These are phyloP conservation scores for Vitis hybrid DNA, from an alignment of 177 flowering plant species.

Conservation along the genomic window DNA sequence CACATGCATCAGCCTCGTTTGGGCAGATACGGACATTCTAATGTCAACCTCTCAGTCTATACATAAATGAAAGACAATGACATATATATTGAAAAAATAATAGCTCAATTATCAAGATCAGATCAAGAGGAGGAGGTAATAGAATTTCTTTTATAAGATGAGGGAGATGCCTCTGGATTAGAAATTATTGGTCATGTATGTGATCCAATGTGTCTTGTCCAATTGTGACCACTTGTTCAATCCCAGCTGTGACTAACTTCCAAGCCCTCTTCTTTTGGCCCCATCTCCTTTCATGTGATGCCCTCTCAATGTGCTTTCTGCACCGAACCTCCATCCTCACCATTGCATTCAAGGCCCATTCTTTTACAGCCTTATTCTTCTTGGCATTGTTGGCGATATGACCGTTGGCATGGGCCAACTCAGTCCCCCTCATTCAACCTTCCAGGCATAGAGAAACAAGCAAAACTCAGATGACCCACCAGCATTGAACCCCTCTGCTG, in stretches of 20 bases:
- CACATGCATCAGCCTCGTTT: constrained; percentile 16
- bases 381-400: not conserved
- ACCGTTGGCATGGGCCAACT: not conserved
- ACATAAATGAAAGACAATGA: not conserved
- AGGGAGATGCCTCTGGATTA: constrained; percentile 32
- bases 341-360: constrained; percentile 15
- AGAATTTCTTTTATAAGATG: not conserved
- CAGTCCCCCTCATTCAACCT: constrained; percentile 45
- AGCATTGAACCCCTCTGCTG: constrained; percentile 35
- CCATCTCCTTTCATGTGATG: constrained; percentile 24
- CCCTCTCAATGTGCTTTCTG: constrained; percentile 11
- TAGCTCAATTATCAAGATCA: constrained; percentile 39
- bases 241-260: constrained; percentile 42
- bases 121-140: constrained; percentile 25
- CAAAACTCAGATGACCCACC: constrained; percentile 64
- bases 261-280: constrained; percentile 12
- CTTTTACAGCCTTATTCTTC: constrained; percentile 6
- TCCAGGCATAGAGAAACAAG: constrained; percentile 91
- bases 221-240: constrained; percentile 33
- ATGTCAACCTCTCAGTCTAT: not conserved
- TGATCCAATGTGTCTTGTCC: constrained; percentile 39
- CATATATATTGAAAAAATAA: constrained; percentile 5
- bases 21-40: constrained; percentile 24
- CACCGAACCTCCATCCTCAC: constrained; percentile 14
- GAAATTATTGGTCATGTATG: constrained; percentile 36